Evolutionary conservation across 208 protist species (phyloP).

Genomic region (Wallacemonas sp.): DNA sequence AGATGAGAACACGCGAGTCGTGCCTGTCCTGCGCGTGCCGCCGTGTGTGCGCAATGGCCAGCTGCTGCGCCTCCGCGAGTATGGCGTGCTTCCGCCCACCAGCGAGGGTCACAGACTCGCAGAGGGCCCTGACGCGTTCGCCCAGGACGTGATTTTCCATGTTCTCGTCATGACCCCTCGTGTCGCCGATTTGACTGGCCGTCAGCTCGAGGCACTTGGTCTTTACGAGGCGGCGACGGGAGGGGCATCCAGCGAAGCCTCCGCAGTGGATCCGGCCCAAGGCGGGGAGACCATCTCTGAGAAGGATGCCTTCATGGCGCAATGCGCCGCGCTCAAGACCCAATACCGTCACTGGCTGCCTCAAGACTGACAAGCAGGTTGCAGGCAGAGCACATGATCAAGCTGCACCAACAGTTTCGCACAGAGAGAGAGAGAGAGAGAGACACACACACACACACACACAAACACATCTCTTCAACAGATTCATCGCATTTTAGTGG

Average conservation of each 20-base stretch:
- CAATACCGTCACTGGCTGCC: constrained; percentile 70
- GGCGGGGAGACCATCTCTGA: neutral
- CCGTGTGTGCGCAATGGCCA: constrained; percentile 78
- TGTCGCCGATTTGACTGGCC: constrained; percentile 50
- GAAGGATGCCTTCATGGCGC: constrained; percentile 19
- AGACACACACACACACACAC: neutral
- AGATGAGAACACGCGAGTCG: neutral
- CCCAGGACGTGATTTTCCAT: constrained; percentile 46
- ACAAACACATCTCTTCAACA: neutral
- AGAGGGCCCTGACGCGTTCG: constrained; percentile 3
- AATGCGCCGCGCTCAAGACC: constrained; percentile 46
- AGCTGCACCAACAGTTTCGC: too few species aligned
- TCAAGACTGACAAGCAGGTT: too few species aligned
- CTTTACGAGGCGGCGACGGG: constrained; percentile 42
- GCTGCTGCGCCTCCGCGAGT: constrained; percentile 36
- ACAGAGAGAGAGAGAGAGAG: too few species aligned
- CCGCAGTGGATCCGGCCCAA: neutral
- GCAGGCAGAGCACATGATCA: too few species aligned
- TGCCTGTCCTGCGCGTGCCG: constrained; percentile 50
- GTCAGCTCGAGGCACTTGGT: constrained; percentile 49
- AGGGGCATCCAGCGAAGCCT: too few species aligned
- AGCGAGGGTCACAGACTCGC: neutral
- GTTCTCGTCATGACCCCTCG: constrained; percentile 71
- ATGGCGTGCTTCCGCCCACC: constrained; percentile 25
- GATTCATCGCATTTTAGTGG: too few species aligned